Percentiles rank a stretch among this genome's conserved stretches.
These are phyloP conservation scores for Warburgia ugandensis DNA, from an alignment of 164 flowering plant species.

Conservation along the genomic window DNA sequence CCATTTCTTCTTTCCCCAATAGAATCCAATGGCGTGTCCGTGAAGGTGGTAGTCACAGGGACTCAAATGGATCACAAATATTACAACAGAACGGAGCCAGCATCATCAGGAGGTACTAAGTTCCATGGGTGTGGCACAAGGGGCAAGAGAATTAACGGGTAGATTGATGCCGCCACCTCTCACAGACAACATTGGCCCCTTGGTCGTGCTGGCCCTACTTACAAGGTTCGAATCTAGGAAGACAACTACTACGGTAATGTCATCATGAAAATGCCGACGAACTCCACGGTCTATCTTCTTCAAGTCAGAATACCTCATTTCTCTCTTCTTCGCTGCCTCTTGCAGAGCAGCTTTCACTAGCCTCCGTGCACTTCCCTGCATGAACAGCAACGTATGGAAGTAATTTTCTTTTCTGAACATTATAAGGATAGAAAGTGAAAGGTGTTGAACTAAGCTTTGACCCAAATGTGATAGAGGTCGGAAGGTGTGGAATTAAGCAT, in stretches of 20 bases:
- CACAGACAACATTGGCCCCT: conserved; percentile 33
- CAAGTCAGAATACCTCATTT: conserved; percentile 61
- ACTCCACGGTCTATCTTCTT: conserved; percentile 75
- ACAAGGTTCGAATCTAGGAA: conserved; percentile 49
- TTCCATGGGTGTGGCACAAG: conserved; percentile 37
- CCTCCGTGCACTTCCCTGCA: conserved; percentile 72
- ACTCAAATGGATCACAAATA: no score
- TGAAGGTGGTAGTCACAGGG: neutral
- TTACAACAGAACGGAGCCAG: conserved; percentile 14
- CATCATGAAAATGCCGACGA: conserved; percentile 73
- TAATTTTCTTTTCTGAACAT: no score
- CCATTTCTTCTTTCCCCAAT: conserved; percentile 19
- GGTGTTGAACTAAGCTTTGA: no score
- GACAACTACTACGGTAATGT: conserved; percentile 54
- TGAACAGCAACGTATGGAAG: no score
- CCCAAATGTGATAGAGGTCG: no score
- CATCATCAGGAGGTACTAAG: conserved; percentile 23
- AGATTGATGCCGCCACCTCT: conserved; percentile 45
- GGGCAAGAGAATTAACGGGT: conserved; percentile 40
- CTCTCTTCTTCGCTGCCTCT: conserved; percentile 78
- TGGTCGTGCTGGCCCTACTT: conserved; percentile 40
- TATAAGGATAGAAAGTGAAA: no score
- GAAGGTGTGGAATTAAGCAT: no score
- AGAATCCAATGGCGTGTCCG: conserved; percentile 17
- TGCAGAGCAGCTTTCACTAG: conserved; percentile 67